phyloP scores from a whole-genome alignment of 768 basidiomycete genomes.

The Hortiboletus campestris region DNA sequence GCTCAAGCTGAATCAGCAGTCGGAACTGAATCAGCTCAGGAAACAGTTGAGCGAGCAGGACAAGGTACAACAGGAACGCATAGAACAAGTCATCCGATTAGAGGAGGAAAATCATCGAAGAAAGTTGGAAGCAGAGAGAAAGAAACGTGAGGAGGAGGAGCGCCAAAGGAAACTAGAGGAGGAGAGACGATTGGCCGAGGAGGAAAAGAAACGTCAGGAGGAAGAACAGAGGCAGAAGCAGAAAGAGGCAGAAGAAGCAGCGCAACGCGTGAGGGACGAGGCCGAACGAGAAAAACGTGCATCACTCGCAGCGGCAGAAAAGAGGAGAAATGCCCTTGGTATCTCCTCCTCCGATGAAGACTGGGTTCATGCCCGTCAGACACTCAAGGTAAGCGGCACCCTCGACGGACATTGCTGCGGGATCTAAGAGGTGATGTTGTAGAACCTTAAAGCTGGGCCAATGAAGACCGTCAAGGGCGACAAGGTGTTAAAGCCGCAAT shows the following conservation, averaged over 20 bases:
- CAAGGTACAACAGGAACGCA: constrained; percentile 48
- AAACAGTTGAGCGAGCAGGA: constrained; percentile 47
- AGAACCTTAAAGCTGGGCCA: constrained; percentile 64
- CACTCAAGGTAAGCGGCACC: constrained; percentile 47
- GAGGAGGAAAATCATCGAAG: constrained; percentile 61
- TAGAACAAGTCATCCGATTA: constrained; percentile 58
- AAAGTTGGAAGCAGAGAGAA: constrained; percentile 56
- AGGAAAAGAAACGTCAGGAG: constrained; percentile 39
- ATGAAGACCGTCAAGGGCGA: constrained; percentile 64
- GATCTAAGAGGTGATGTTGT: constrained; percentile 16
- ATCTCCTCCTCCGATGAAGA: constrained; percentile 59
- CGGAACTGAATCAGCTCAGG: constrained; percentile 45
- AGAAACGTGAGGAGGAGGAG: constrained; percentile 47
- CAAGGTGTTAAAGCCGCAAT: constrained; percentile 52
- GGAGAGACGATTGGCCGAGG: constrained; percentile 42
- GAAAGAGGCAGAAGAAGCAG: constrained; percentile 32
- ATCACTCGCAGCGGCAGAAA: constrained; percentile 37
- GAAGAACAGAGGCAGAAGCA: constrained; percentile 42
- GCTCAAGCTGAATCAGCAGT: constrained; percentile 44
- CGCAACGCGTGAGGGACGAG: constrained; percentile 33
- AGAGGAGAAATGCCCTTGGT: constrained; percentile 44
- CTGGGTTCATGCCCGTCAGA: constrained; percentile 56
- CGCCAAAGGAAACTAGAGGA: constrained; percentile 48
- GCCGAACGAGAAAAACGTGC: constrained; percentile 36
- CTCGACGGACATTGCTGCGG: constrained; percentile 19